A percentile compares a stretch with the other conserved stretches of the same genome.
Conservation (phyloP, 441 rosid genomes). For the Arabidopsis hybrid region DNA sequence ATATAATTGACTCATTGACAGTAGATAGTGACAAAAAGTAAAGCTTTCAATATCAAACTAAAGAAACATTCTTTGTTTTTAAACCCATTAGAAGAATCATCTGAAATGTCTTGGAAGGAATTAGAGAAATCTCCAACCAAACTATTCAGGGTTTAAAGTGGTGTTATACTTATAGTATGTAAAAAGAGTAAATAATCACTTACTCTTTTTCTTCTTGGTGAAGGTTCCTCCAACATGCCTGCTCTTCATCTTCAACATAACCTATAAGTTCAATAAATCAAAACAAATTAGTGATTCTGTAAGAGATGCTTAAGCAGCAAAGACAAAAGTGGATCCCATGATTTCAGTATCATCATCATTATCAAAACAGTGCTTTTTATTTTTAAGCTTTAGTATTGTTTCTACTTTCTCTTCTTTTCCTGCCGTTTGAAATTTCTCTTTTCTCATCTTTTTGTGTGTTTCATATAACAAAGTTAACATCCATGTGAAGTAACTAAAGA, state of each 20-base stretch:
- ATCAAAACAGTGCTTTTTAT: constrained; percentile 41
- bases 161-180: constrained; percentile 1
- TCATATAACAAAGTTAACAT: constrained; percentile 44
- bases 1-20: constrained; percentile 45
- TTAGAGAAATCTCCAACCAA: constrained; percentile 21
- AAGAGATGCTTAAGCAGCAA: constrained; percentile 23
- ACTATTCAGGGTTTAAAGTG: constrained; percentile 15
- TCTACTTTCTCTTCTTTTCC: constrained; percentile 48
- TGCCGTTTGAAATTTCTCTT: constrained; percentile 38
- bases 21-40: constrained; percentile 48
- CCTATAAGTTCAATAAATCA: constrained; percentile 48
- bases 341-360: constrained; percentile 48
- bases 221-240: constrained; percentile 93
- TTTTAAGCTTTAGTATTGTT: constrained; percentile 35
- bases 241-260: constrained; percentile 94
- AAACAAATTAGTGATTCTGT: constrained; percentile 35
- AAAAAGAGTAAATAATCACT: constrained; percentile 51
- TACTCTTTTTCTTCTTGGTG: constrained; percentile 99
- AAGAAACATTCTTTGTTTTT: neutral
- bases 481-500: constrained; percentile 47
- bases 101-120: constrained; percentile 16
- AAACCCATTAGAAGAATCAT: constrained; percentile 23
- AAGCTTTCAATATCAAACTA: constrained; percentile 31
- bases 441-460: constrained; percentile 42
- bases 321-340: constrained; percentile 33